phyloP scores from a whole-genome alignment of 2,329 filamentous ascomycete species.

The Neonectria hederae region DNA sequence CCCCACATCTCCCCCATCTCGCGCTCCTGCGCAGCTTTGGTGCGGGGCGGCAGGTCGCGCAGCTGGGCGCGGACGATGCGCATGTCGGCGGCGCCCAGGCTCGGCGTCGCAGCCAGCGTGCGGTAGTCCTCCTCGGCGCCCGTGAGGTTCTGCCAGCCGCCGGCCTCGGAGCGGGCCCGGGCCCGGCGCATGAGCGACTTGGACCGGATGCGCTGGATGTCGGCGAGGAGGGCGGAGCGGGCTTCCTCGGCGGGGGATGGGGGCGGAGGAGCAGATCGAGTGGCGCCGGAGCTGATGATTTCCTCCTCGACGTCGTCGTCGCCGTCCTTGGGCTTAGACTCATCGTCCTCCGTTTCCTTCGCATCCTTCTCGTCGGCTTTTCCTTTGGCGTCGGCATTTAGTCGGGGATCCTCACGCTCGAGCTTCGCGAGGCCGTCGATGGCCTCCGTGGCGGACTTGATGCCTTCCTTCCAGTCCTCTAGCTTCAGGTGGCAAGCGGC shows the following conservation, averaged over 20 bases:
- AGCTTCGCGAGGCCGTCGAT: conserved; percentile 77
- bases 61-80: conserved; percentile 75
- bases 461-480: conserved; percentile 84
- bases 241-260: conserved; percentile 25
- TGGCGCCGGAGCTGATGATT: conserved; percentile 68
- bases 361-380: conserved; percentile 51
- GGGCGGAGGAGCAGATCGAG: conserved; percentile 55
- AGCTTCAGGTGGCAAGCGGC: conserved; percentile 89
- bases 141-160: conserved; percentile 82
- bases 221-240: conserved; percentile 52
- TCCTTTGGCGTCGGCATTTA: conserved; percentile 33
- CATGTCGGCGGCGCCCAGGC: conserved; percentile 70
- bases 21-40: conserved; percentile 81
- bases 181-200: conserved; percentile 87
- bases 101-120: conserved; percentile 63
- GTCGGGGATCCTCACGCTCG: conserved; percentile 50
- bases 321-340: conserved; percentile 46
- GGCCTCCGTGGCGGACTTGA: conserved; percentile 76
- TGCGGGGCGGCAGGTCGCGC: conserved; percentile 69
- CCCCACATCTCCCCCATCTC: conserved; percentile 98
- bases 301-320: conserved; percentile 62
- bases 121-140: conserved; percentile 85
- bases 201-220: conserved; percentile 79
- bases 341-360: conserved; percentile 56
- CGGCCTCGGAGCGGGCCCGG: conserved; percentile 74